These are phyloP conservation scores for Yamadazyma songkhlaensis DNA, from an alignment of 1,139 yeast species.

Conservation along the genomic window DNA sequence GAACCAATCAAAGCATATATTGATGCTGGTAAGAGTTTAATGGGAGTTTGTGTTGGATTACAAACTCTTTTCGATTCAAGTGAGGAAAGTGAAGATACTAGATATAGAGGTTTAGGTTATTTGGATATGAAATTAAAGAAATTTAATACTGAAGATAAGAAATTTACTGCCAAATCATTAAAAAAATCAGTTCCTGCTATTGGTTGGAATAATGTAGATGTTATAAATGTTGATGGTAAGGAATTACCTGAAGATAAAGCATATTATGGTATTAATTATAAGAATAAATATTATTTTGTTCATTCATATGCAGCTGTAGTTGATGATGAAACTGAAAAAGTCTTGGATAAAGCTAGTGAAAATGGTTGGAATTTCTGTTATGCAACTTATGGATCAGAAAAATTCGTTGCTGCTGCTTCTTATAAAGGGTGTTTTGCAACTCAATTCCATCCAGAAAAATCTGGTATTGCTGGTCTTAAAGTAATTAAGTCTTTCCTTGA, in stretches of 20 bases:
- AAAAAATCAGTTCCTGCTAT: slow-evolving; percentile 88
- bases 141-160: slow-evolving; percentile 50
- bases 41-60: slow-evolving; percentile 97
- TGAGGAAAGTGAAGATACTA: slow-evolving; percentile 61
- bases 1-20: slow-evolving; percentile 67
- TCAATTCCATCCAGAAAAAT: slow-evolving; percentile 96
- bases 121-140: slow-evolving; percentile 52
- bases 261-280: slow-evolving; percentile 34
- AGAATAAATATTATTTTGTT: slow-evolving; percentile 82
- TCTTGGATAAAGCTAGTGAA: slow-evolving; percentile 27
- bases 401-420: slow-evolving; percentile 78
- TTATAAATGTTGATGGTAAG: slow-evolving; percentile 9
- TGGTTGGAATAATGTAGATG: slow-evolving; percentile 76
- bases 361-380: slow-evolving; percentile 79
- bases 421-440: slow-evolving; percentile 85
- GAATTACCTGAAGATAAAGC: slow-evolving; percentile 9
- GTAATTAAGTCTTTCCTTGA: slow-evolving; percentile 70
- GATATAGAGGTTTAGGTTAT: slow-evolving; percentile 52
- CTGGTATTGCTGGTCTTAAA: slow-evolving; percentile 84
- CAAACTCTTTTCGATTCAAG: slow-evolving; percentile 78
- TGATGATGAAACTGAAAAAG: slow-evolving; percentile 26
- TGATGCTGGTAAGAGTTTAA: slow-evolving; percentile 70
- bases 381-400: slow-evolving; percentile 74
- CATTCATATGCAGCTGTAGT: slow-evolving; percentile 86
- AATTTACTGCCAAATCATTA: slow-evolving; percentile 18